Conservation (phyloP, 2,329 filamentous ascomycete genomes). For the Aureobasidium sp. region DNA sequence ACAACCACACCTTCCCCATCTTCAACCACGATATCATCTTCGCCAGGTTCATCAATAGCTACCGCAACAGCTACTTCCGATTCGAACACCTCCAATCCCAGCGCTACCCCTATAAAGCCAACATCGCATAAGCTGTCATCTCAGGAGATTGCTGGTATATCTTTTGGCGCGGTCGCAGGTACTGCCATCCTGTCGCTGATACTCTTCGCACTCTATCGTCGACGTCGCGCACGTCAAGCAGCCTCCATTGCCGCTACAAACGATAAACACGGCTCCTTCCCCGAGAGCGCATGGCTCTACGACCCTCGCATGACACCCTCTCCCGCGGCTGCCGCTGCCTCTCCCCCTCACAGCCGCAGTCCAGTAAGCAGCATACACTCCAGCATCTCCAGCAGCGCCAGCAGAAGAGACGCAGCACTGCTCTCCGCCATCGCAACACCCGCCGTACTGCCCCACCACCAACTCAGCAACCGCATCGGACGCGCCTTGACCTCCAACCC, state of each 20-base stretch:
- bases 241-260: neutral
- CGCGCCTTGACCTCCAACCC: neutral
- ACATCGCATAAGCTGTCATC: neutral
- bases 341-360: neutral
- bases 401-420: neutral
- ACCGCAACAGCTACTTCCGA: neutral
- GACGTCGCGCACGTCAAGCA: neutral
- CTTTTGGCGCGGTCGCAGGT: neutral
- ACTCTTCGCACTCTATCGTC: neutral
- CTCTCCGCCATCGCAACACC: neutral
- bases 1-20: neutral
- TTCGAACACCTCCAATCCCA: neutral
- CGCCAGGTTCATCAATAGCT: neutral
- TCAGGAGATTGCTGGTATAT: neutral
- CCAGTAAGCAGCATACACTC: neutral
- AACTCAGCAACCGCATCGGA: neutral
- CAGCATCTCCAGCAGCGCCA: neutral
- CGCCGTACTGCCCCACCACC: neutral
- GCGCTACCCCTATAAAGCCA: neutral
- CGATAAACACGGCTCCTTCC: neutral
- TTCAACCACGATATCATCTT: neutral
- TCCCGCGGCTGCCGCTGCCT: neutral
- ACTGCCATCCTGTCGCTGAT: neutral
- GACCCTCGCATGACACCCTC: conserved; percentile 2
- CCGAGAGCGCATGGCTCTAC: conserved; percentile 7